Percentiles rank a stretch among this genome's conserved stretches.
Conservation (phyloP, 1,284 basidiomycete species). For the Polyporus tsugae region DNA sequence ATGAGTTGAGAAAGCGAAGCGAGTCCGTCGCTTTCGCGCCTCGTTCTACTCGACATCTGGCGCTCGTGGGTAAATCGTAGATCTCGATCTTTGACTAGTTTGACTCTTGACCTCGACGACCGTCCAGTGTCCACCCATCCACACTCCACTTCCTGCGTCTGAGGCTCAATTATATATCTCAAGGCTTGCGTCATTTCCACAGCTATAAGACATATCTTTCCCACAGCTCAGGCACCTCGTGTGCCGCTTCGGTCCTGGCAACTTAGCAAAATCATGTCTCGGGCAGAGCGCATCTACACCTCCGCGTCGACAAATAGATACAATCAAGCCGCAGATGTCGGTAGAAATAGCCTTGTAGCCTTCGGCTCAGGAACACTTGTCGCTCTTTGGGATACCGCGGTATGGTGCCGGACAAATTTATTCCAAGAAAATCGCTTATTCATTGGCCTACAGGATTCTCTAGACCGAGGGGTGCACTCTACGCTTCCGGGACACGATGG, state of each 20-base stretch:
- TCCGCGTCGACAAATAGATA: conserved; percentile 83
- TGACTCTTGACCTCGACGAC: background rate
- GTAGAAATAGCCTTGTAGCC: conserved; percentile 66
- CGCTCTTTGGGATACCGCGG: conserved; percentile 79
- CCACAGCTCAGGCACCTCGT: background rate
- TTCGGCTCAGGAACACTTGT: conserved; percentile 84
- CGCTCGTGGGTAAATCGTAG: conserved; percentile 17
- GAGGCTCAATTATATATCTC: background rate
- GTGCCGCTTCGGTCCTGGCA: background rate
- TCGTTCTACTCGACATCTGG: conserved; percentile 13
- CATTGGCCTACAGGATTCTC: conserved; percentile 48
- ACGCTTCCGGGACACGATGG: conserved; percentile 82
- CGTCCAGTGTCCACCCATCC: conserved; percentile 17
- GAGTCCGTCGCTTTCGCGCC: conserved; percentile 5
- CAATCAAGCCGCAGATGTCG: conserved; percentile 68
- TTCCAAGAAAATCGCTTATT: conserved; percentile 6
- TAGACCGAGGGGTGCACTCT: conserved; percentile 63
- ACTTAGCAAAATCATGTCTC: conserved; percentile 35
- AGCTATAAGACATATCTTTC: background rate
- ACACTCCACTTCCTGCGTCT: conserved; percentile 18
- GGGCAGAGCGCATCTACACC: conserved; percentile 68
- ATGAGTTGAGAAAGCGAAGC: background rate
- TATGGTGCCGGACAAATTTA: conserved; percentile 38
- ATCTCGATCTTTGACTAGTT: conserved; percentile 22
- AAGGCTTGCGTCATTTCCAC: background rate